A percentile compares a stretch with the other conserved stretches of the same genome.
Conservation (phyloP, 2,329 filamentous ascomycete genomes). For the Pseudogymnoascus sp. region DNA sequence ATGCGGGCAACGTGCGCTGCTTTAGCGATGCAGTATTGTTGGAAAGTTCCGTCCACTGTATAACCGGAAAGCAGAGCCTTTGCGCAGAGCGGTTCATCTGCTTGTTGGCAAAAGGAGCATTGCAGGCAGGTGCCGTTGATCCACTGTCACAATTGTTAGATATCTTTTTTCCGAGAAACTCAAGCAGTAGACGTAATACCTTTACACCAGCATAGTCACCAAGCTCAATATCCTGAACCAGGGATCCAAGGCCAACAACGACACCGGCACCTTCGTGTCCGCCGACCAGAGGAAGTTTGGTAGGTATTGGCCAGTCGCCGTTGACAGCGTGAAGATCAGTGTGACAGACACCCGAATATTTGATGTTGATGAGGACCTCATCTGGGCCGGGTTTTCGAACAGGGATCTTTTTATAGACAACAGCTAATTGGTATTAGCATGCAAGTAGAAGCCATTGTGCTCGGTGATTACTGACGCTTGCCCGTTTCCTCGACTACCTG, state of each 20-base stretch:
- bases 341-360: constrained; percentile 85
- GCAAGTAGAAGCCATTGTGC: constrained; percentile 9
- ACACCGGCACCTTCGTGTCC: constrained; percentile 74
- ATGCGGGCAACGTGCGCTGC: constrained; percentile 83
- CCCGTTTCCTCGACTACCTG: constrained; percentile 80
- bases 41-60: constrained; percentile 88
- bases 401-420: constrained; percentile 71
- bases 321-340: constrained; percentile 58
- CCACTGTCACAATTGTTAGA: constrained; percentile 42
- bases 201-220: constrained; percentile 84
- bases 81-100: constrained; percentile 76
- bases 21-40: constrained; percentile 85
- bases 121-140: constrained; percentile 77
- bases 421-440: constrained; percentile 35
- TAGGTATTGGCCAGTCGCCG: constrained; percentile 80
- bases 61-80: constrained; percentile 74
- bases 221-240: constrained; percentile 70
- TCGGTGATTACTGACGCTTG: constrained; percentile 44
- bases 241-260: constrained; percentile 69
- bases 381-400: constrained; percentile 75
- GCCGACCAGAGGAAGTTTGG: constrained; percentile 78
- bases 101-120: constrained; percentile 74
- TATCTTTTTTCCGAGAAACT: not conserved
- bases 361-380: constrained; percentile 87
- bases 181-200: not conserved